Evolutionary conservation across 176 grass and related monocot genomes (phyloP), one percentile per base, ranked within the genome.

Genomic region (Ensete ventricosum): DNA sequence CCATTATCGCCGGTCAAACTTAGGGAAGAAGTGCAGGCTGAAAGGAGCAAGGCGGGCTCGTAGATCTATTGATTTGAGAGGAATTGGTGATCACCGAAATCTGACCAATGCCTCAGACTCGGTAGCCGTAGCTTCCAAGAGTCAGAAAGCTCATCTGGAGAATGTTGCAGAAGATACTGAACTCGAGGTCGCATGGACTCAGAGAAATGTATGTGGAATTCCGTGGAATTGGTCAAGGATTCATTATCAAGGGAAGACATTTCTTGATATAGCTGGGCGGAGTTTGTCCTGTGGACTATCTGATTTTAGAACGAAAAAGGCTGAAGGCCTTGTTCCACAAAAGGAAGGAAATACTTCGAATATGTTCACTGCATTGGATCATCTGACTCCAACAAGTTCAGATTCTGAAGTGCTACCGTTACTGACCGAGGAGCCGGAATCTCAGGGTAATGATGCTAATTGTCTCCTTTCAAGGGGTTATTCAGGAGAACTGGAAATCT

Each of bases 171-270:
- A 79, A 11, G 82, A 82, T 26, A 78, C 62, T 16, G 77, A 93
- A 67, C 21, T 83, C 51, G 84, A 91, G 25, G 69, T 62, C 72
- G 81, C 80, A 63, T 77, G 80, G 67, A 84, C 85, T 69, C 72
- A 84, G 7, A 89, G 76, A 82, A 91, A 84, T 73, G 83, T 94
- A 53, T 99, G 95, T 54, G 90, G 95, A 57, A 93, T 99, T 80
- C 95, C 88, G 5, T 99, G 90, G 90, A 99, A 94, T 79, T 99
- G 95, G 95, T 99, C 90, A 51, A 87, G 90, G 77, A 93, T 99
- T 89, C 95, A 99, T 81, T 73, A 99, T 81, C 83, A 86, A 71
- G 83, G 95, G 59, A 99, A 89, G 77, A 91, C 94, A 25, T 87
- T 98, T 85, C 85, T 98, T 77, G 90, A 93, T 83, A 78, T 82